Conservation (phyloP, 208 protist genomes). For the Crithidia thermophila region DNA sequence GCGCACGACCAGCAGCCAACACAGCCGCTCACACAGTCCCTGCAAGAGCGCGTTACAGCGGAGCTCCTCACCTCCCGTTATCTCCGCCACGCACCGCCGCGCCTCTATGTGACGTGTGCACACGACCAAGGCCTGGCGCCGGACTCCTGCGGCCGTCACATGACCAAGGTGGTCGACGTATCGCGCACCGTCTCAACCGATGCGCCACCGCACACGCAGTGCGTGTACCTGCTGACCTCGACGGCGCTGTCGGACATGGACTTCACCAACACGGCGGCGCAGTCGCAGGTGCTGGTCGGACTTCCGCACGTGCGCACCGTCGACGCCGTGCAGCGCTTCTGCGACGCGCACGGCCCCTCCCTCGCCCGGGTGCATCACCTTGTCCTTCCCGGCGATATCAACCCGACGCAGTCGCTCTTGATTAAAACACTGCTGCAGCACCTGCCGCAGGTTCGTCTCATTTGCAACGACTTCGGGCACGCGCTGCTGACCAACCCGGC, state of each 20-base stretch:
- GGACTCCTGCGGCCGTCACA: constrained; percentile 41
- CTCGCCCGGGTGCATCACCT: constrained; percentile 53
- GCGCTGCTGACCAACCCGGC: constrained; percentile 64
- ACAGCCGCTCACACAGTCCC: background rate
- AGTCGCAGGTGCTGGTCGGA: constrained; percentile 59
- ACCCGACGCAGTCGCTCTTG: constrained; percentile 33
- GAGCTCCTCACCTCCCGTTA: constrained; percentile 39
- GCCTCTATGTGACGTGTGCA: constrained; percentile 70
- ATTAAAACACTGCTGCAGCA: constrained; percentile 40
- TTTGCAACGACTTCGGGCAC: constrained; percentile 50
- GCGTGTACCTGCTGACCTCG: constrained; percentile 61
- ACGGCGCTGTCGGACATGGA: constrained; percentile 48
- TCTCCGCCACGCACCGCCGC: constrained; percentile 68
- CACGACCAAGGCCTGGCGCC: constrained; percentile 8
- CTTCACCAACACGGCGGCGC: constrained; percentile 34
- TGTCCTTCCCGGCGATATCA: constrained; percentile 51
- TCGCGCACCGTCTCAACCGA: constrained; percentile 9
- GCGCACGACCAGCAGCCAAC: background rate
- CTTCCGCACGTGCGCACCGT: constrained; percentile 43
- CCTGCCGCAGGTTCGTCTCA: constrained; percentile 51
- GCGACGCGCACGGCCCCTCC: constrained; percentile 36
- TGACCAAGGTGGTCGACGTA: constrained; percentile 64
- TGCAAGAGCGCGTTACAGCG: constrained; percentile 13
- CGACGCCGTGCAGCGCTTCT: constrained; percentile 46
- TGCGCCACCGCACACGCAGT: constrained; percentile 48